Base-by-base conservation (phyloP, 2,329 filamentous ascomycete genomes). In the Claviceps monticola region DNA sequence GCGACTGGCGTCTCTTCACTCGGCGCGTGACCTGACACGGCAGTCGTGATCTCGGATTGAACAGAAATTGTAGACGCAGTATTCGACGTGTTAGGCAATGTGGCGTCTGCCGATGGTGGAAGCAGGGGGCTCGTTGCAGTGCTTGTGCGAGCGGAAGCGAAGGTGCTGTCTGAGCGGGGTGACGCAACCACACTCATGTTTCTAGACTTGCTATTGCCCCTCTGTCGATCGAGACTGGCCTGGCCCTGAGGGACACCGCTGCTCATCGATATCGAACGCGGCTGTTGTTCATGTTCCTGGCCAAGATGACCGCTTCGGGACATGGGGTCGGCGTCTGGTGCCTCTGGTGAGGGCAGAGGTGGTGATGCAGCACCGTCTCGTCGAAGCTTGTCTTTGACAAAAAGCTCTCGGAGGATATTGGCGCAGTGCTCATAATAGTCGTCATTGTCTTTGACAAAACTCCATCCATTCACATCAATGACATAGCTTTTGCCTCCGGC, bases 381-480 rank as follows among this genome's bases (percentile, higher is more conserved):
- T 39, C 80, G 78, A 50, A 80, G 68, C 61, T 83, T 88, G 66
- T 96, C 91, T 56, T 81, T 81, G 56, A 94, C 74, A 58, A 98
- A 97, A 64, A 94, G 87, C 6, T 93, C 84, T 62, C 83, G 87
- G 49, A 98, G 72, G 48, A 97, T 95, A 54, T 75, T 83, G 21
- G 93, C 82, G 59, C 85, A 93, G 62, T 88, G 88, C 62, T 97
- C 87, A 65, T 98, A 98, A 67, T 98, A 98, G 55, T 95, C 90
- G 56, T 96, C 91, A 61, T 98, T 98, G 66, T 98, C 94, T 66
- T 98, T 98, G 66, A 98, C 93, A 62, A 98, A 98, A 64, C 91
- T 97, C 94, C 94, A 98, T 13, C 93, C 93, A 66, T 98, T 98
- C 60, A 98, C 93, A 61, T 98, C 93, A 58, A 98, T 98, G 48